Base-by-base conservation (phyloP, 2,329 filamentous ascomycete species). In the Paraphoma chrysanthemicola region DNA sequence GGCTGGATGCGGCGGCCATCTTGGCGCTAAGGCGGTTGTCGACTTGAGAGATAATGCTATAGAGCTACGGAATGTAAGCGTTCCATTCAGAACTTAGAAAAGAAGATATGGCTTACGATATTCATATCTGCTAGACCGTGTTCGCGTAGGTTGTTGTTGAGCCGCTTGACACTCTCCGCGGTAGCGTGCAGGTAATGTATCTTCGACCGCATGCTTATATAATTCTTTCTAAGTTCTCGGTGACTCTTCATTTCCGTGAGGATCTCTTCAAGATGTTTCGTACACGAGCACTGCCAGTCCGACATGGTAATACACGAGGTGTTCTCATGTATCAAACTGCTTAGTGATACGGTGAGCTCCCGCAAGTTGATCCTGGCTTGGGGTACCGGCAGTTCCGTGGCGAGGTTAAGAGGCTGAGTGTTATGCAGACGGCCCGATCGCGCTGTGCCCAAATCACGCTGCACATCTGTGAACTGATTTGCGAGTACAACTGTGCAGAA, bases 31-130 rank as follows among this genome's bases (percentile, higher is more conserved):
- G 51, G 14, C 48, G 44, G 33, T 60, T 62, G 30, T 63, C 59
- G 29, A 58, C 55, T 50, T 62, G 62, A 30, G 59, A 55, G 16
- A 62, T 59, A n/a, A 64, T 29, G 44, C 49, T 63, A 29, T 53
- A 60, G 14, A 51, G 48, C 60, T 60, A 28, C 8, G 11, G 6
- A 28, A 16, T 17, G 14, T 42, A 31, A 42, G 28, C 17, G 33
- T 6, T 36, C 9, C 33, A 2, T 10, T 10, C 33, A 7, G 3
- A 36, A 3, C 2, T 14, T 7, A 36, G 9, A 10, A 10, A 14
- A 4, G 33, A 36, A 14, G 14, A 2, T 36, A 4, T 36, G 33
- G 33, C 33, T 36, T 14, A 36, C 33, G 14, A 36, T 36, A 14
- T 36, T 36, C 33, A 36, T 36, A 36, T 36, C 33, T 36, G 33